Evolutionary conservation across 2,329 filamentous ascomycete genomes (phyloP), one percentile per base, ranked within the genome.

Genomic region (Ascochyta pisi): DNA sequence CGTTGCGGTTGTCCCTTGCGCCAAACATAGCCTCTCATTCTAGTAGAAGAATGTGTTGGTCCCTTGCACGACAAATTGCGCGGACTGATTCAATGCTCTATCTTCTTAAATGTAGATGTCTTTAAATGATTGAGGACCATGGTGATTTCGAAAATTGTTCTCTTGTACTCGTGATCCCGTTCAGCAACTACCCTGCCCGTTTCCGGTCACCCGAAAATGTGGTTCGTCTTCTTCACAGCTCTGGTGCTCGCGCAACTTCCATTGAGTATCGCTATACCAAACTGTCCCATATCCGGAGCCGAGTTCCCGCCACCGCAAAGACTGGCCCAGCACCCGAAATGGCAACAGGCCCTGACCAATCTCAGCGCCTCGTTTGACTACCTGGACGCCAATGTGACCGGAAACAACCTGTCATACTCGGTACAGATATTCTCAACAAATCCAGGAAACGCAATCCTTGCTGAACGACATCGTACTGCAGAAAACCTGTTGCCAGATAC

Each of bases 391-490:
- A 60, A 55, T 10, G 59, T 61, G 26, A 67, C 63, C 24, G 57
- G 59, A 10, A 59, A 60, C 33, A 45, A 41, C 6, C 60, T 65
- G 19, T 69, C 66, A 10, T 69, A 69, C 34, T 65, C 64, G 7
- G 43, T 69, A 6, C 66, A 69, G 37, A 53, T 69, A 16, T 69
- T 67, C 47, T 66, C 63, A 12, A 65, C 62, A 9, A 66, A 67
- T 44, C 58, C 65, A 0, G 64, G 57, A 7, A 26, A 49, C 2
- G 54, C 60, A 8, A 54, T 63, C 4, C 54, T 69, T 3, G 66
- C 62, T 58, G 60, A 69, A 16, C 35, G 64, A n/a, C 50, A 69
- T 44, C 58, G 61, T 3, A 67, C 64, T 6, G 59, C 63, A 0
- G 57, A 47, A n/a, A 53, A 64, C 26, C 22, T 69, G 7, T 59